Evolutionary conservation across 345 rosid genomes (phyloP).

Genomic region (Ricinus communis): DNA sequence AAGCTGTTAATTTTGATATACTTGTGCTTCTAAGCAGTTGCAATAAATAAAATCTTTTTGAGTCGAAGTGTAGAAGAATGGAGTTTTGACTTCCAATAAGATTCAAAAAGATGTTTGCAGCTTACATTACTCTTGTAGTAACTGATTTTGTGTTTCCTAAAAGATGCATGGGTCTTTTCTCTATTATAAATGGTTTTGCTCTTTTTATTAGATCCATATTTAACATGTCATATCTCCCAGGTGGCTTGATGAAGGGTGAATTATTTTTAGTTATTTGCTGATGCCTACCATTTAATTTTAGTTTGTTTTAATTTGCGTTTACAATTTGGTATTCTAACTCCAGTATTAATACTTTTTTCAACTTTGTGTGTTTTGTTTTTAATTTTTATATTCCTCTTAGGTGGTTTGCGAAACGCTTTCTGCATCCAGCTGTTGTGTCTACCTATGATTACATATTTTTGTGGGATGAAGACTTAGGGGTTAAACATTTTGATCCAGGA

Average conservation of each 20-base stretch:
- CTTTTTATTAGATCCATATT: slow-evolving; percentile 9
- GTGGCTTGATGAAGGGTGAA: background rate
- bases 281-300: background rate
- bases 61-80: background rate
- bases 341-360: background rate
- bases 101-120: too few relatives aligned
- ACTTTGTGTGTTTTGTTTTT: background rate
- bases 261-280: background rate
- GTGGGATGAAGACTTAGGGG: slow-evolving; percentile 99
- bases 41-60: background rate
- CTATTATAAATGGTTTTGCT: slow-evolving; percentile 7
- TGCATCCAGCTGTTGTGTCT: slow-evolving; percentile 86
- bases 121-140: background rate
- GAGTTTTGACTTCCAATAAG: too few relatives aligned
- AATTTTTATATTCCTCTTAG: slow-evolving; percentile 33
- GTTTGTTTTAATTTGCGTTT: background rate
- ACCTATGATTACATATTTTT: slow-evolving; percentile 86
- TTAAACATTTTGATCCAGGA: slow-evolving; percentile 68
- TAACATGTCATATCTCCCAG: background rate
- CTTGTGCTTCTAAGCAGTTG: background rate
- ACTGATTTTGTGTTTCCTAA: slow-evolving; percentile 3
- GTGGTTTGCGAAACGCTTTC: slow-evolving; percentile 99
- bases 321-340: background rate
- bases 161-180: background rate
- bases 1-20: background rate